These are phyloP conservation scores for Tricholoma matsutake DNA, from an alignment of 768 basidiomycete genomes.

Conservation along the genomic window DNA sequence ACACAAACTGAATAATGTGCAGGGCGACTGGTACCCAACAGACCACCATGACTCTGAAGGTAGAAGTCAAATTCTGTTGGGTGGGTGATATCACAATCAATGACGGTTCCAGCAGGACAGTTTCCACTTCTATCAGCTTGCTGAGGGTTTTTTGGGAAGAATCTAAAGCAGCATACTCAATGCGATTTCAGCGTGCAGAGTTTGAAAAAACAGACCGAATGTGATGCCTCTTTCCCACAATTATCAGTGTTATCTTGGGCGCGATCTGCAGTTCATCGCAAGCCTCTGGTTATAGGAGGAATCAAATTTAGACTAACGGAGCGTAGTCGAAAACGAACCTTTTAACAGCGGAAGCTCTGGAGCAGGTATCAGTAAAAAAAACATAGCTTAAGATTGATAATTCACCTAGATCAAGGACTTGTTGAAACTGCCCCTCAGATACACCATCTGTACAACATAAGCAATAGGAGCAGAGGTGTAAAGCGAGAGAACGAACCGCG, in stretches of 20 bases:
- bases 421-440: slow-evolving; percentile 46
- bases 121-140: slow-evolving; percentile 70
- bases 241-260: slow-evolving; percentile 69
- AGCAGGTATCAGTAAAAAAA: not conserved
- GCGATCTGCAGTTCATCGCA: slow-evolving; percentile 55
- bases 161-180: slow-evolving; percentile 22
- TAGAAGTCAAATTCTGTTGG: slow-evolving; percentile 79
- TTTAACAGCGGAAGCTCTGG: slow-evolving; percentile 59
- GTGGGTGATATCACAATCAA: slow-evolving; percentile 67
- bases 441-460: slow-evolving; percentile 41
- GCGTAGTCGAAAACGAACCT: slow-evolving; percentile 34
- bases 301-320: not conserved
- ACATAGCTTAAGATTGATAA: not conserved
- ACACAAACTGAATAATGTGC: slow-evolving; percentile 44
- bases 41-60: slow-evolving; percentile 71
- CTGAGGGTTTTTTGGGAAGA: slow-evolving; percentile 23
- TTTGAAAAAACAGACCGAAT: slow-evolving; percentile 34
- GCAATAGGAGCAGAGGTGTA: slow-evolving; percentile 18
- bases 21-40: slow-evolving; percentile 67
- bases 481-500: slow-evolving; percentile 43
- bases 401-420: slow-evolving; percentile 55
- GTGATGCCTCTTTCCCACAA: slow-evolving; percentile 80
- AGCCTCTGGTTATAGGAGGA: slow-evolving; percentile 46
- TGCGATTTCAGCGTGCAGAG: not conserved
- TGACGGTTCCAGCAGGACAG: slow-evolving; percentile 73